Evolutionary conservation across 2,329 filamentous ascomycete species (phyloP), one percentile per base, ranked within the genome.

Genomic region (Diaporthe nobilis): DNA sequence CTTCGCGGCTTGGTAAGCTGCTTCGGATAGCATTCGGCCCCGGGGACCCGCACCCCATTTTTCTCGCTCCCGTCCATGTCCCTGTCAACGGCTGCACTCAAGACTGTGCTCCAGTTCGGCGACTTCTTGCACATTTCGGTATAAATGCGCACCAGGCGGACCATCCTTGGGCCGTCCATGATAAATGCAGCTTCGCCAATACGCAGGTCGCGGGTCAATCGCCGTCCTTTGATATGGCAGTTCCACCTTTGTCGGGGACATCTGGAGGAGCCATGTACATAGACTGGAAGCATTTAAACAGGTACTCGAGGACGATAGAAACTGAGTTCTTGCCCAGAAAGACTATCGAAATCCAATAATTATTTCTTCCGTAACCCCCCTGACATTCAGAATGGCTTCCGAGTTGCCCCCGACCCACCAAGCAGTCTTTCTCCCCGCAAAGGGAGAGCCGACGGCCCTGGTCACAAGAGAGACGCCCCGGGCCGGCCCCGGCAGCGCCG

Each of bases 401-500:
- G 17, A 28, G 28, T 65, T 76, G n/a, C 63, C 72, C 3, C 10
- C 25, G 17, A 65, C 75, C 53, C 70, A 76, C 55, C 53, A 39
- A n/a, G 75, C 75, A 20, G 44, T 76, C 28, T 49, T 57, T 2
- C 55, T 75, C 70, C 58, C 53, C 53, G 60, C 73, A 7, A 25
- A 61, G 13, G 57, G 42, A 25, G 51, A 57, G 22, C 68, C 61
- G 3, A 53, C 39, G 25, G 60, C 39, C 42, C 61, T 76, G 37
- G 28, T 68, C 58, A 68, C 63, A 4, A 49, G 61, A 17, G 61
- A 76, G 57, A 76, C 76, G 1, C 75, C 78, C 1, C 34, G 67
- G 31, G 68, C 75, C 17, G 71, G 70, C 2, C 75, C 76, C 4
- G 71, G 74, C 28, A 77, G 76, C 70, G 78, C 61, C 31, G 70